A percentile compares a stretch with the other conserved stretches of the same genome.
Conservation (phyloP, 495 filamentous ascomycete genomes). For the Xylaria intraflava region DNA sequence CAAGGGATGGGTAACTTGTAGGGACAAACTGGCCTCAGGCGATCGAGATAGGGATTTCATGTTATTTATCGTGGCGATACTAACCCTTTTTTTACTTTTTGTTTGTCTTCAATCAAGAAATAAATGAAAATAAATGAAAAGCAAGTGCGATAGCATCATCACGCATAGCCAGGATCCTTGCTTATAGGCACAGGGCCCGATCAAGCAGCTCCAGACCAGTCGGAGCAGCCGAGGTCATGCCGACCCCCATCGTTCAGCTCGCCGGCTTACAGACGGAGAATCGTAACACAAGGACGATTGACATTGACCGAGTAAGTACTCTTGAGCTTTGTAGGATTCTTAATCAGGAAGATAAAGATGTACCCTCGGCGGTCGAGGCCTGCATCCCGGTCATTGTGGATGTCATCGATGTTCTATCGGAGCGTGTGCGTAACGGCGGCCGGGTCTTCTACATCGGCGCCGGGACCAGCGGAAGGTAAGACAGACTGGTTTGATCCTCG, state of each 20-base stretch:
- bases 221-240: conserved; percentile 1
- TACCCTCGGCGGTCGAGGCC: conserved; percentile 25
- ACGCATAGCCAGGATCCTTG: too few species aligned
- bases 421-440: conserved; percentile 32
- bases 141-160: too few species aligned
- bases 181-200: too few species aligned
- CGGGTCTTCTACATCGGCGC: conserved; percentile 37
- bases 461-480: conserved; percentile 36
- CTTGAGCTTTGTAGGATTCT: conserved; percentile 32
- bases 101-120: too few species aligned
- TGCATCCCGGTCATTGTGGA: conserved; percentile 29
- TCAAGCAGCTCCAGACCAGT: neutral
- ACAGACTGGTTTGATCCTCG: neutral
- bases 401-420: conserved; percentile 28
- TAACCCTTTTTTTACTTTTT: too few species aligned
- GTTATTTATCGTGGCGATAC: too few species aligned
- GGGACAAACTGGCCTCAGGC: too few species aligned
- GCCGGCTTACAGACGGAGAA: conserved; percentile 31
- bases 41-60: too few species aligned
- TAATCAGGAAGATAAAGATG: conserved; percentile 30
- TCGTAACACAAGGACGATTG: conserved; percentile 25
- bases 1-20: neutral
- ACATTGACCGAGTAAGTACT: conserved; percentile 33
- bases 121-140: too few species aligned
- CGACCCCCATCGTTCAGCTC: conserved; percentile 22